These are phyloP conservation scores for Talaromyces marneffei DNA, from an alignment of 2,329 filamentous ascomycete genomes.

Conservation along the genomic window DNA sequence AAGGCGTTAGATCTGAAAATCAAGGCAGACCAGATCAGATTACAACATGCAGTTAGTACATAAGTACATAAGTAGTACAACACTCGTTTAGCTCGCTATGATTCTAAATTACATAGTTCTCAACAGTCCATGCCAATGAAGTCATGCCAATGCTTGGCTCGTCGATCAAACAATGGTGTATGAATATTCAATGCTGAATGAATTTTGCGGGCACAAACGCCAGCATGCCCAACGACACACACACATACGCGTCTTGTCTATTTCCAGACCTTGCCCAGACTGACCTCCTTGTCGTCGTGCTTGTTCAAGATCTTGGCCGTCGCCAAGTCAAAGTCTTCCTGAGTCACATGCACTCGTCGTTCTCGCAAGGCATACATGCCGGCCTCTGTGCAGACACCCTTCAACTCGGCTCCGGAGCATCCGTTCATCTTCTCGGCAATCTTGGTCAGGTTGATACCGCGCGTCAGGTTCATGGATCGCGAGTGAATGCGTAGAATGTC, in stretches of 20 bases:
- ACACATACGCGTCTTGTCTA: slow-evolving; percentile 32
- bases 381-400: slow-evolving; percentile 97
- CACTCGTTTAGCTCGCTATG: background rate
- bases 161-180: slow-evolving; percentile 9
- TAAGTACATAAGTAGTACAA: background rate
- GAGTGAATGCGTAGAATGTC: slow-evolving; percentile 98
- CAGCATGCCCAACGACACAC: background rate
- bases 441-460: slow-evolving; percentile 96
- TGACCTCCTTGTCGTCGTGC: slow-evolving; percentile 97
- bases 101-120: slow-evolving; percentile 8
- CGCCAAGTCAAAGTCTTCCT: slow-evolving; percentile 97
- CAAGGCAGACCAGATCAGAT: background rate
- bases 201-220: background rate
- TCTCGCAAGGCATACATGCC: slow-evolving; percentile 97
- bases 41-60: background rate
- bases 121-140: slow-evolving; percentile 7
- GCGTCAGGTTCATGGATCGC: slow-evolving; percentile 95
- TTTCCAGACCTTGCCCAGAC: slow-evolving; percentile 81
- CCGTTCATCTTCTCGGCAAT: slow-evolving; percentile 99
- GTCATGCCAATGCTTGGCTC: slow-evolving; percentile 7
- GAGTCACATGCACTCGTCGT: slow-evolving; percentile 92
- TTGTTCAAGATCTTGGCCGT: slow-evolving; percentile 99
- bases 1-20: background rate
- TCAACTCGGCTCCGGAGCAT: slow-evolving; percentile 93
- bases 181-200: background rate